phyloP scores from a whole-genome alignment of 768 basidiomycete species.

The Kwoniella botswanensis region DNA sequence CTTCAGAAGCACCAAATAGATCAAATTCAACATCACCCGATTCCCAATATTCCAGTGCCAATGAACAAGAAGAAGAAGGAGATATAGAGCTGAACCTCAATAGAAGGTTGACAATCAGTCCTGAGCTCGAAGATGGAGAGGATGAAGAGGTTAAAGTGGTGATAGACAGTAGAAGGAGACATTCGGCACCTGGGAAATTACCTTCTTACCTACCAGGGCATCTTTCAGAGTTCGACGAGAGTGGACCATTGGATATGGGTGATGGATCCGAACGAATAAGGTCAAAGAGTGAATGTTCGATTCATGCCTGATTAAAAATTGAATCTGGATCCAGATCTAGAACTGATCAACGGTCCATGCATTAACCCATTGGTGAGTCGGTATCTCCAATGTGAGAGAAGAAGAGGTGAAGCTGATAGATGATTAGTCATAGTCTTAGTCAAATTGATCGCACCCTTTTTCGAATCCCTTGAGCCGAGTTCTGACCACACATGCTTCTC shows the following conservation, averaged over 20 bases:
- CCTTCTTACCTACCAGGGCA: background rate
- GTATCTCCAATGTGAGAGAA: too few relatives aligned
- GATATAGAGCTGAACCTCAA: background rate
- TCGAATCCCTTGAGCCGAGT: too few relatives aligned
- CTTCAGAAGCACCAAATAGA: background rate
- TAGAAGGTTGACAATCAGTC: background rate
- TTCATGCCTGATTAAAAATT: background rate
- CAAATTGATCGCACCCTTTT: too few relatives aligned
- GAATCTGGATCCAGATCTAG: background rate
- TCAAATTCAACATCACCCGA: background rate
- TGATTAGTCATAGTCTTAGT: too few relatives aligned
- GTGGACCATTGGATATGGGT: background rate
- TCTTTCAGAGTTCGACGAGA: too few relatives aligned
- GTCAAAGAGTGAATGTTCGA: background rate
- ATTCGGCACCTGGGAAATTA: conserved; percentile 10
- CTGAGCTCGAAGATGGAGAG: background rate
- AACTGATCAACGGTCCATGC: too few relatives aligned
- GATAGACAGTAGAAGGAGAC: conserved; percentile 4
- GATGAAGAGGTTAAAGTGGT: background rate
- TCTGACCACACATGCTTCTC: too few relatives aligned
- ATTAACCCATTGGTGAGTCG: too few relatives aligned
- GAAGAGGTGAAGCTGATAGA: too few relatives aligned
- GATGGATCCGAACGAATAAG: background rate
- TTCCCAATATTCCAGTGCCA: background rate
- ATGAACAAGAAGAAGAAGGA: background rate